Percentiles rank a stretch among this genome's conserved stretches.
phyloP scores from a whole-genome alignment of 73 alveolate genomes.

The Blepharisma japonicum region DNA sequence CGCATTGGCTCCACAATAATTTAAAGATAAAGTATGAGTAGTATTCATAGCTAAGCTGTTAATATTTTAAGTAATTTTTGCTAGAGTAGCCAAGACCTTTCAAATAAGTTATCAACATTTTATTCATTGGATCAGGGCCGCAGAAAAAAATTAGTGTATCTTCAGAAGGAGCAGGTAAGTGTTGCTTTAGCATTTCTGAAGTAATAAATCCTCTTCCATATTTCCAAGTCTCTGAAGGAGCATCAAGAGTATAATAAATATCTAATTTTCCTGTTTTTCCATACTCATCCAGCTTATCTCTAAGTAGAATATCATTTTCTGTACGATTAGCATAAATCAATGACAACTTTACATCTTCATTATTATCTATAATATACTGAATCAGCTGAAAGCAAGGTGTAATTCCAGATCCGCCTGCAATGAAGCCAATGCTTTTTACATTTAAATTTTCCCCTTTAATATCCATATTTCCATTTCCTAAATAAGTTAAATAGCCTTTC shows the following conservation, averaged over 20 bases:
- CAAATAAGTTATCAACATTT: neutral
- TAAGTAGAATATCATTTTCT: conserved; percentile 58
- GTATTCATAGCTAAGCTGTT: neutral
- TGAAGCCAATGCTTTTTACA: conserved; percentile 62
- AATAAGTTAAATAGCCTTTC: conserved; percentile 58
- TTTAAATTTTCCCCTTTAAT: conserved; percentile 40
- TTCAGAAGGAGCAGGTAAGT: conserved; percentile 45
- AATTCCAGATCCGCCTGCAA: conserved; percentile 88
- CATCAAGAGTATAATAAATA: conserved; percentile 50
- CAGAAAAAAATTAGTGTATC: conserved; percentile 39
- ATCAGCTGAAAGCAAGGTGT: conserved; percentile 72
- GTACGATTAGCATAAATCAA: conserved; percentile 59
- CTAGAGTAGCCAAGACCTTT: neutral
- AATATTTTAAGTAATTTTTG: neutral
- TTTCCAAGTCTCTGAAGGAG: conserved; percentile 57
- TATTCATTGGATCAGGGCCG: conserved; percentile 35
- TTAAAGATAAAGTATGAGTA: conserved; percentile 18
- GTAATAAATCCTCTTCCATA: conserved; percentile 57
- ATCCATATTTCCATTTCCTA: conserved; percentile 56
- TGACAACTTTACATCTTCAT: conserved; percentile 42
- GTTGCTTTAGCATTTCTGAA: conserved; percentile 35
- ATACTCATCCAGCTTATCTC: conserved; percentile 53
- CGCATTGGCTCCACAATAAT: conserved; percentile 45
- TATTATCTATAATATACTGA: conserved; percentile 42
- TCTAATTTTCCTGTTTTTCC: conserved; percentile 32